Percentiles rank a stretch among this genome's conserved stretches.
These are phyloP conservation scores for Jaltomata sinuosa DNA, from an alignment of 257 asterid genomes.

Conservation along the genomic window DNA sequence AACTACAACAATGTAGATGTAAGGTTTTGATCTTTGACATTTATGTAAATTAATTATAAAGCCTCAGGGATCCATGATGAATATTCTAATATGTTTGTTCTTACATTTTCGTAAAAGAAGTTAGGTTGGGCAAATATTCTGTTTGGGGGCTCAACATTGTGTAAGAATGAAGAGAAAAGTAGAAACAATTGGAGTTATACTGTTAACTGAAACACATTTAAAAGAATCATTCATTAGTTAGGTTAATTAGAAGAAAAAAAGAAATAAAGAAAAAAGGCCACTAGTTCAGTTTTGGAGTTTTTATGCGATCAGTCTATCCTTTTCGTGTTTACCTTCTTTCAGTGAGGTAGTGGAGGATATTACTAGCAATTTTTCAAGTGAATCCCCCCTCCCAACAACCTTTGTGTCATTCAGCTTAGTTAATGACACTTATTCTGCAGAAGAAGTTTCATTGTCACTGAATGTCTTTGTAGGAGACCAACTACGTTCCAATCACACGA, in stretches of 20 bases:
- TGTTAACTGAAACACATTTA: background rate
- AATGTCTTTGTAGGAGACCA: slow-evolving; percentile 65
- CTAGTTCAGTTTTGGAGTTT: background rate
- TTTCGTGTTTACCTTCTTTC: background rate
- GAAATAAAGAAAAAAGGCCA: background rate
- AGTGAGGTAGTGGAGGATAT: background rate
- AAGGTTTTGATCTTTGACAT: background rate
- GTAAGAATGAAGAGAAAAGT: background rate
- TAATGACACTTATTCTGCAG: background rate
- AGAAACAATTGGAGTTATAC: background rate
- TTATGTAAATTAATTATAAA: background rate
- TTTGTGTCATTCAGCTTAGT: background rate
- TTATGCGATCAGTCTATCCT: background rate
- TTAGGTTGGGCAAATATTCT: background rate
- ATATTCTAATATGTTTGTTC: background rate
- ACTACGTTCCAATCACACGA: slow-evolving; percentile 83
- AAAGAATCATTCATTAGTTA: background rate
- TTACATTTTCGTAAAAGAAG: background rate
- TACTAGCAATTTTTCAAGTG: background rate
- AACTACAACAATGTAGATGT: background rate
- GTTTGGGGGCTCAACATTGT: background rate
- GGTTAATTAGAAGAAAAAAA: background rate
- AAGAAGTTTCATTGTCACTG: background rate
- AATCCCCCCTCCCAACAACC: background rate
- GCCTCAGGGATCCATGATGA: background rate